Percentiles rank a stretch among this genome's conserved stretches.
Conservation (phyloP, 2,329 filamentous ascomycete genomes). For the Cytospora chrysosperma region DNA sequence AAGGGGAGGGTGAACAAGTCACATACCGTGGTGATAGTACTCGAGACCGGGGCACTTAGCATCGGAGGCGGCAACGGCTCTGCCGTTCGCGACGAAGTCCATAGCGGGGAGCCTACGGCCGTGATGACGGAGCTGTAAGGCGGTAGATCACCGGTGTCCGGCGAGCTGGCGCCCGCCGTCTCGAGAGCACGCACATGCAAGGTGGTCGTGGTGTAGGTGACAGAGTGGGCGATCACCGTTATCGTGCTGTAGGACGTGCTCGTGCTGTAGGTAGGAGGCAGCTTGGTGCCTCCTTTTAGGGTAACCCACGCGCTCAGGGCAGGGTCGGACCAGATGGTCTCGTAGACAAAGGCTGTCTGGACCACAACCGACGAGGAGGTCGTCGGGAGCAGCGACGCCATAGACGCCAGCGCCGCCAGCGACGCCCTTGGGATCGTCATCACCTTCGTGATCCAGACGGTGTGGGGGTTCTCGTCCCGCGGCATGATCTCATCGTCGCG, state of each 20-base stretch:
- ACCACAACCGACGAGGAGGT: not conserved
- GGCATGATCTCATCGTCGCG: not conserved
- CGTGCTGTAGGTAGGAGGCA: not conserved
- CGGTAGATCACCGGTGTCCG: not conserved
- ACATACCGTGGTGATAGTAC: constrained; percentile 11
- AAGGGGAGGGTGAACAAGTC: not conserved
- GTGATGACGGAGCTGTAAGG: not conserved
- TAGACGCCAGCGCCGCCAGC: not conserved
- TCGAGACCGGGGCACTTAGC: constrained; percentile 6
- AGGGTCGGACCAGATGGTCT: not conserved
- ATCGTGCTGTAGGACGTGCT: not conserved
- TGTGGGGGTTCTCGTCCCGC: not conserved
- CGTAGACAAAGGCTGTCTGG: not conserved
- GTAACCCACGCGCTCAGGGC: not conserved
- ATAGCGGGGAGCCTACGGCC: not conserved
- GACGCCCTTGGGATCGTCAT: not conserved
- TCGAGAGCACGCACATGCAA: not conserved
- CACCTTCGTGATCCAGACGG: not conserved
- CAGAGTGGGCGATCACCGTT: not conserved
- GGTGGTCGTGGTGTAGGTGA: not conserved
- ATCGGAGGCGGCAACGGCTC: not conserved
- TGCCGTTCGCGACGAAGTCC: not conserved
- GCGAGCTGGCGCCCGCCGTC: not conserved
- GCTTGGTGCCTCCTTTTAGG: not conserved
- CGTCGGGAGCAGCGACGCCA: no score